These are phyloP conservation scores for Pezicula rhizophila DNA, from an alignment of 2,329 filamentous ascomycete species.

Conservation along the genomic window DNA sequence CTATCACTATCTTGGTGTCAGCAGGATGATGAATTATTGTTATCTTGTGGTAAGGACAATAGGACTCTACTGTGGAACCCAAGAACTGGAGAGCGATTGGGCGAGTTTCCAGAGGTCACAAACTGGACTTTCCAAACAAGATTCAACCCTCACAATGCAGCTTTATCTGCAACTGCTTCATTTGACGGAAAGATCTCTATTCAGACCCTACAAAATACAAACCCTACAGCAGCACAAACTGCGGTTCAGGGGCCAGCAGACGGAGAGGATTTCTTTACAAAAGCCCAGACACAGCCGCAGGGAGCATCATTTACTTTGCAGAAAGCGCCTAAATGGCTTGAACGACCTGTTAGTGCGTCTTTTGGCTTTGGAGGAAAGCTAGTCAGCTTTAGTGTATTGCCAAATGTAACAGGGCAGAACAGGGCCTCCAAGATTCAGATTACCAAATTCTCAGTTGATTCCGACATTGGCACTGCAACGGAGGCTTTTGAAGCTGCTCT, in stretches of 20 bases:
- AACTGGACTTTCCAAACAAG: conserved; percentile 98
- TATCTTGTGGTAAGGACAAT: conserved; percentile 96
- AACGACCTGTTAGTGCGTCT: conserved; percentile 76
- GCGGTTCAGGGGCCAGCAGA: conserved; percentile 66
- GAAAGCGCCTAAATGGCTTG: conserved; percentile 85
- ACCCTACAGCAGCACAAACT: conserved; percentile 64
- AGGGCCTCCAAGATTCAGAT: conserved; percentile 74
- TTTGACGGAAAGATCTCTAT: conserved; percentile 95
- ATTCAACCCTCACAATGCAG: conserved; percentile 91
- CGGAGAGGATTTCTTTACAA: conserved; percentile 93
- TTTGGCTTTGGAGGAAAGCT: conserved; percentile 97
- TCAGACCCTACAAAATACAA: conserved; percentile 92
- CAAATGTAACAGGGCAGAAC: conserved; percentile 55
- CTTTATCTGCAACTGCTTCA: conserved; percentile 86
- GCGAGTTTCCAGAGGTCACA: conserved; percentile 95
- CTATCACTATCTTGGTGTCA: conserved; percentile 92
- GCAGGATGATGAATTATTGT: conserved; percentile 80
- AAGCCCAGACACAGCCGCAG: conserved; percentile 86
- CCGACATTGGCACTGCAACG: conserved; percentile 74
- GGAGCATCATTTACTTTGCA: conserved; percentile 80
- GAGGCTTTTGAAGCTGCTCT: conserved; percentile 83
- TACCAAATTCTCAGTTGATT: conserved; percentile 82
- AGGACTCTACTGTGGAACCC: conserved; percentile 95
- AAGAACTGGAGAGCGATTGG: conserved; percentile 77
- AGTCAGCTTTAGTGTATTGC: conserved; percentile 61